A percentile compares a stretch with the other conserved stretches of the same genome.
phyloP scores from a whole-genome alignment of 352 stramenopile species.

The Pythium apleroticum region DNA sequence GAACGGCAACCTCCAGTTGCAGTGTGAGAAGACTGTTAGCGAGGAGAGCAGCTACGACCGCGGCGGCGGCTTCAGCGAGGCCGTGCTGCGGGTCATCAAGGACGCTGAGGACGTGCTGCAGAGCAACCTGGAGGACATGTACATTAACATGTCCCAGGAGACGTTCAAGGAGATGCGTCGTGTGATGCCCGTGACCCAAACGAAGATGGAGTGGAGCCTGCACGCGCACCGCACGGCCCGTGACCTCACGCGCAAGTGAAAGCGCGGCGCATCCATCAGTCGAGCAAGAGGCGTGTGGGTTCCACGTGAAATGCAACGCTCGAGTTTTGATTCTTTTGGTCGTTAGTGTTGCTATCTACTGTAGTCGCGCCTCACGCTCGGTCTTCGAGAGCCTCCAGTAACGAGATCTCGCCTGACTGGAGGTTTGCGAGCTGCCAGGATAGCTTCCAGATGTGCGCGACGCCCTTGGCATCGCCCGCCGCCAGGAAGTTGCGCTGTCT shows the following conservation, averaged over 20 bases:
- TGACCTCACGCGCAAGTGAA: constrained; percentile 66
- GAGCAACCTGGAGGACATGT: constrained; percentile 92
- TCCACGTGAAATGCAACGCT: constrained; percentile 1
- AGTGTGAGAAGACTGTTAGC: constrained; percentile 68
- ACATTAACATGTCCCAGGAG: constrained; percentile 94
- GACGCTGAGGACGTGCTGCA: constrained; percentile 85
- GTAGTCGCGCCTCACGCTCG: not conserved
- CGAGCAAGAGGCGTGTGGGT: not conserved
- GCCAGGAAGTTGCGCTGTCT: constrained; percentile 85
- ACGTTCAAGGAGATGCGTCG: constrained; percentile 95
- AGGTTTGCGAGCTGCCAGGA: constrained; percentile 81
- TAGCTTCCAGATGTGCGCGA: constrained; percentile 84
- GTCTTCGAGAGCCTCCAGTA: constrained; percentile 52
- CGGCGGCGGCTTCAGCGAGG: constrained; percentile 51
- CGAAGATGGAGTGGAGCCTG: constrained; percentile 89
- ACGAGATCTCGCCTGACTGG: constrained; percentile 57
- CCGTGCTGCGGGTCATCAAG: constrained; percentile 75
- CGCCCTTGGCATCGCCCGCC: constrained; percentile 55
- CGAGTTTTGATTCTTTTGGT: not conserved
- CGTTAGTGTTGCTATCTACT: not conserved
- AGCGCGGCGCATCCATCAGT: not conserved
- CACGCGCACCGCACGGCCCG: constrained; percentile 80
- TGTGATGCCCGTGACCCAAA: constrained; percentile 91
- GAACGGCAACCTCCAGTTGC: constrained; percentile 94
- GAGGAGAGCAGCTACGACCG: constrained; percentile 49